These are phyloP conservation scores for Pseudoturritis turrita DNA, from an alignment of 345 rosid genomes.

Conservation along the genomic window DNA sequence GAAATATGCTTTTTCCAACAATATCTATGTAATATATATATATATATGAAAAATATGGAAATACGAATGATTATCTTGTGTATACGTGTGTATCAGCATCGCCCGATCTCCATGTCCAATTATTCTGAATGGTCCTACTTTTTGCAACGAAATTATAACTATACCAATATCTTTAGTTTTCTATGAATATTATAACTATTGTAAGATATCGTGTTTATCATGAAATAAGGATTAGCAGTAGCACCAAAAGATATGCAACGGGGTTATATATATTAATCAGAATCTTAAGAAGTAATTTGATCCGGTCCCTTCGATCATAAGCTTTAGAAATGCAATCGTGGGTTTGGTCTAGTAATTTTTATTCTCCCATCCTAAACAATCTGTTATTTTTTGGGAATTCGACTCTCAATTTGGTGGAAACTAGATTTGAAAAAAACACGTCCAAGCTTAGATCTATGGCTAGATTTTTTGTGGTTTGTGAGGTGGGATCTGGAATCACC, in stretches of 20 bases:
- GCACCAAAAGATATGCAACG: not conserved
- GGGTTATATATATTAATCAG: not conserved
- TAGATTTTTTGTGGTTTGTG: no score
- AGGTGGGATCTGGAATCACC: no score
- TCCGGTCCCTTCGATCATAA: not conserved
- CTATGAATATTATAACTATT: not conserved
- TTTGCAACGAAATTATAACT: not conserved
- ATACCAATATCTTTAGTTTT: constrained; percentile 15
- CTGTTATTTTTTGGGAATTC: no score
- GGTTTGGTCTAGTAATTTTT: not conserved
- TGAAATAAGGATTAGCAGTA: not conserved
- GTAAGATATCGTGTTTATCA: not conserved
- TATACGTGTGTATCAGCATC: constrained; percentile 25
- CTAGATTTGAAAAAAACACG: no score
- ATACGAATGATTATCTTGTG: constrained; percentile 22
- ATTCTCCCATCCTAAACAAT: not conserved
- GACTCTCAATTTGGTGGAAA: no score
- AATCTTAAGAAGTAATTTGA: not conserved
- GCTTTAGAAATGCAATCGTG: not conserved
- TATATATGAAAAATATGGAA: not conserved
- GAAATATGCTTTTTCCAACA: constrained; percentile 11
- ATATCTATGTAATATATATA: not conserved
- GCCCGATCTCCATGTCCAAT: constrained; percentile 20
- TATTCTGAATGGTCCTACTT: constrained; percentile 21
- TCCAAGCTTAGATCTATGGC: no score